A percentile compares a stretch with the other conserved stretches of the same genome.
Conservation (phyloP, 768 basidiomycete species). For the Boletus barrowsii region DNA sequence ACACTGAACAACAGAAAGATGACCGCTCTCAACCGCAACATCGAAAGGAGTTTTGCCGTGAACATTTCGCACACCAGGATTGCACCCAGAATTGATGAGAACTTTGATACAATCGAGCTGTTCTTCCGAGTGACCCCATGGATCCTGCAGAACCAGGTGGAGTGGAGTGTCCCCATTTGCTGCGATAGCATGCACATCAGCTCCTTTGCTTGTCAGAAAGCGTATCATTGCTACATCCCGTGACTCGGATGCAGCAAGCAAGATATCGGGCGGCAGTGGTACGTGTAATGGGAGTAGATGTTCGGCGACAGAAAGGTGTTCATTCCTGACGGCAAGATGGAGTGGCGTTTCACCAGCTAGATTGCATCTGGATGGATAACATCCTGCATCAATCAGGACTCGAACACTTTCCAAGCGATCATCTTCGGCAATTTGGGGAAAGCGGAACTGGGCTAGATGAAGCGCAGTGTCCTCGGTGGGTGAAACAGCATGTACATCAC, state of each 20-base stretch:
- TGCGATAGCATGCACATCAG: not conserved
- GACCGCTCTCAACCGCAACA: not conserved
- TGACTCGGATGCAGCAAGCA: not conserved
- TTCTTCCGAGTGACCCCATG: not conserved
- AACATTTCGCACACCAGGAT: not conserved
- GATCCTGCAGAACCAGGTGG: not conserved
- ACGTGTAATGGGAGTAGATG: not conserved
- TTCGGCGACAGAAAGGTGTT: not conserved
- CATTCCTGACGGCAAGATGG: not conserved
- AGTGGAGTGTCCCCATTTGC: not conserved
- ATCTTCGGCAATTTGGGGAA: not conserved
- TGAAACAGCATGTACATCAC: not conserved
- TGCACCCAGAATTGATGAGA: not conserved
- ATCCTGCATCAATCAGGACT: slow-evolving; percentile 8
- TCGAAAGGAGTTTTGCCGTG: not conserved
- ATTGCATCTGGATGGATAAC: not conserved
- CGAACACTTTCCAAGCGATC: not conserved
- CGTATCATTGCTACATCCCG: not conserved
- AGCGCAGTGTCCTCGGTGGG: slow-evolving; percentile 1
- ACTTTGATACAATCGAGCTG: not conserved
- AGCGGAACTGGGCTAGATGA: not conserved
- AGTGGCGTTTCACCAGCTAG: not conserved
- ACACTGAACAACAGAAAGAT: not conserved
- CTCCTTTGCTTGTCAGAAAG: not conserved
- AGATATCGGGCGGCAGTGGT: not conserved